Conservation (phyloP, 225 moss, liverwort and hornwort genomes). For the Marchantia paleacea region DNA sequence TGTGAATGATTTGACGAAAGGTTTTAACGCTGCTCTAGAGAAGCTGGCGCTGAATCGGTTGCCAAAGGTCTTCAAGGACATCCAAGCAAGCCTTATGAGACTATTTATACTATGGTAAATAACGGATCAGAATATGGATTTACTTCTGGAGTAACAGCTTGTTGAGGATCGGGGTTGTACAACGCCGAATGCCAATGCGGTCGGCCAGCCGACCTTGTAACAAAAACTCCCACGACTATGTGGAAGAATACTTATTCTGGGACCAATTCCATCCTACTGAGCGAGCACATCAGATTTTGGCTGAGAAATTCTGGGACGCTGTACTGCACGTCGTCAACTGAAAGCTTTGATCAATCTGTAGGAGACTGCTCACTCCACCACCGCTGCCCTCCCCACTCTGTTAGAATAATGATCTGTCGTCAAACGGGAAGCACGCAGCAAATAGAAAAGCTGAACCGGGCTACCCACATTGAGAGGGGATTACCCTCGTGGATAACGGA, state of each 20-base stretch:
- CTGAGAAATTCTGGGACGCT: slow-evolving; percentile 23
- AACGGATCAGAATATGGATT: slow-evolving; percentile 9
- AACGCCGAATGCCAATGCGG: slow-evolving; percentile 32
- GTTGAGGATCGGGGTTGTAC: slow-evolving; percentile 31
- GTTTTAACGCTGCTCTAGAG: slow-evolving; percentile 25
- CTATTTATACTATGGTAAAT: neutral
- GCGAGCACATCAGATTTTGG: slow-evolving; percentile 10
- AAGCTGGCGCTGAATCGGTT: slow-evolving; percentile 11
- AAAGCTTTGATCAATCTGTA: neutral
- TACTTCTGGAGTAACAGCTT: slow-evolving; percentile 16
- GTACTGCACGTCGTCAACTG: slow-evolving; percentile 9
- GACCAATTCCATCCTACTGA: slow-evolving; percentile 31
- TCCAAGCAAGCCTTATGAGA: slow-evolving; percentile 23
- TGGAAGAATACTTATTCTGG: slow-evolving; percentile 24
- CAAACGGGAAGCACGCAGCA: neutral
- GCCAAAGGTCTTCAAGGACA: slow-evolving; percentile 15
- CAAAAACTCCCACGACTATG: slow-evolving; percentile 22
- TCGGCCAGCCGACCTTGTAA: slow-evolving; percentile 22
- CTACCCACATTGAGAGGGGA: too few species aligned
- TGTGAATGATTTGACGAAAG: slow-evolving; percentile 14
- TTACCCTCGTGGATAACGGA: too few species aligned
- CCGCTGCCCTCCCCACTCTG: slow-evolving; percentile 13
- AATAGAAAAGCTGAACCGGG: too few species aligned
- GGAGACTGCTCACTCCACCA: neutral
- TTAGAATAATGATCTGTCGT: slow-evolving; percentile 2